Conservation (phyloP, 495 filamentous ascomycete genomes). For the Cercophora newfieldiana region DNA sequence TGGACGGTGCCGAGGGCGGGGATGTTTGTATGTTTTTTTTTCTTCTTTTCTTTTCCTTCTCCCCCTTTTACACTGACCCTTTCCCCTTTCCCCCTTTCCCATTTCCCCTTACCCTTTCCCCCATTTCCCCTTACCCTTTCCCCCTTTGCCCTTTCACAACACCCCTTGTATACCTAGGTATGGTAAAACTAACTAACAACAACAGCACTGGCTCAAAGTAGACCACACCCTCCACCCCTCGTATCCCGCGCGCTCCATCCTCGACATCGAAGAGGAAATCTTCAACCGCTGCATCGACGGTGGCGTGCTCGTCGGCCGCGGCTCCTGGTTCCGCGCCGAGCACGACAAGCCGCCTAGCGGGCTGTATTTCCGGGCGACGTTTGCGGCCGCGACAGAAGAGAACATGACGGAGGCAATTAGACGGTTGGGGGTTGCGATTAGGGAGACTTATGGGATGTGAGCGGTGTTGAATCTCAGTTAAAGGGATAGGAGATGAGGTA, state of each 20-base stretch:
- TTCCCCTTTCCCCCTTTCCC: not conserved
- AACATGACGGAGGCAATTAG: constrained; percentile 77
- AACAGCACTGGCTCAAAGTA: constrained; percentile 79
- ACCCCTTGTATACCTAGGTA: not conserved
- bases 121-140: constrained; percentile 6
- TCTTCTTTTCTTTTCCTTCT: constrained; percentile 17
- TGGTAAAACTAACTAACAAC: constrained; percentile 6
- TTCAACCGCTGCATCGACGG: constrained; percentile 70
- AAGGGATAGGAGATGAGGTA: too few species aligned
- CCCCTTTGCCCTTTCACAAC: not conserved
- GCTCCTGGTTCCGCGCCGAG: constrained; percentile 84
- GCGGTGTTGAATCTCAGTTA: too few species aligned
- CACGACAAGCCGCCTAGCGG: constrained; percentile 43
- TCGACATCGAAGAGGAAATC: constrained; percentile 80
- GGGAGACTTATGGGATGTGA: constrained; percentile 59
- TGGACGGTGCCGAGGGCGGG: constrained; percentile 87
- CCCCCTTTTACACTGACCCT: not conserved
- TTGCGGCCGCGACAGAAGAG: constrained; percentile 72
- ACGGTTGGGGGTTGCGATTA: constrained; percentile 70
- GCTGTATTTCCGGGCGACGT: constrained; percentile 87
- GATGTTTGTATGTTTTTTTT: constrained; percentile 78
- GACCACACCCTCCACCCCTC: constrained; percentile 73
- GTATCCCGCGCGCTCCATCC: constrained; percentile 55
- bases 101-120: not conserved
- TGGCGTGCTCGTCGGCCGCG: constrained; percentile 73